These are phyloP conservation scores for Colletotrichum sp. DNA, from an alignment of 2,329 filamentous ascomycete species.

Conservation along the genomic window DNA sequence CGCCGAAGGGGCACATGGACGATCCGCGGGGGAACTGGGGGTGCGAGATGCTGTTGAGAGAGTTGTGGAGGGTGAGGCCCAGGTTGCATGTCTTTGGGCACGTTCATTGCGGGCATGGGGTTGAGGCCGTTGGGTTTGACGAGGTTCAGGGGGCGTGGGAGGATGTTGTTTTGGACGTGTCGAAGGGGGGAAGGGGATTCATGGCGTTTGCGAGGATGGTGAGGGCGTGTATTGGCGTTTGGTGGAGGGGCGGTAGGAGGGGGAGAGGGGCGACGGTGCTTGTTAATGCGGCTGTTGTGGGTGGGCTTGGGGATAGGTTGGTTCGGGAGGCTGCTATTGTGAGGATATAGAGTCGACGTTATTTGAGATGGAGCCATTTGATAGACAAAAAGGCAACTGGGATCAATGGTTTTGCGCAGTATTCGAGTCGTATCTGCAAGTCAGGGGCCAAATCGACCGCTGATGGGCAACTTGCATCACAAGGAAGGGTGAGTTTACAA, in stretches of 20 bases:
- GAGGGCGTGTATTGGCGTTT: not conserved
- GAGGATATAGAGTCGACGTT: not conserved
- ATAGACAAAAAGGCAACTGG: not conserved
- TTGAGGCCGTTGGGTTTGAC: constrained; percentile 34
- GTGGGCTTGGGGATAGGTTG: not conserved
- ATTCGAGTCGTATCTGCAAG: not conserved
- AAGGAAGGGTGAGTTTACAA: not conserved
- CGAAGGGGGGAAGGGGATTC: not conserved
- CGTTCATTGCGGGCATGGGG: constrained; percentile 37
- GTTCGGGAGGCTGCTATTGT: constrained; percentile 1
- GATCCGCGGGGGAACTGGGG: constrained; percentile 29
- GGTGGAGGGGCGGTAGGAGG: not conserved
- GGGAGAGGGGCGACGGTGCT: not conserved
- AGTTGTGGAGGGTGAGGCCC: constrained; percentile 35
- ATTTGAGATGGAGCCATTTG: not conserved
- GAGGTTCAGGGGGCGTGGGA: constrained; percentile 30
- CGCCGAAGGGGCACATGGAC: constrained; percentile 40
- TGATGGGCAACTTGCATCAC: not conserved
- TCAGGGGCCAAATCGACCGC: not conserved
- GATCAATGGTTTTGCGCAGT: not conserved
- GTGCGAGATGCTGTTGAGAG: constrained; percentile 31
- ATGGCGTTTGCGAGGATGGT: not conserved
- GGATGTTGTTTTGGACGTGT: not conserved
- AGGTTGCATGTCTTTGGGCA: constrained; percentile 42
- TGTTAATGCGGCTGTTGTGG: constrained; percentile 6